These are phyloP conservation scores for Coix lacrymajobi DNA, from an alignment of 176 grass and related monocot genomes.

Conservation along the genomic window DNA sequence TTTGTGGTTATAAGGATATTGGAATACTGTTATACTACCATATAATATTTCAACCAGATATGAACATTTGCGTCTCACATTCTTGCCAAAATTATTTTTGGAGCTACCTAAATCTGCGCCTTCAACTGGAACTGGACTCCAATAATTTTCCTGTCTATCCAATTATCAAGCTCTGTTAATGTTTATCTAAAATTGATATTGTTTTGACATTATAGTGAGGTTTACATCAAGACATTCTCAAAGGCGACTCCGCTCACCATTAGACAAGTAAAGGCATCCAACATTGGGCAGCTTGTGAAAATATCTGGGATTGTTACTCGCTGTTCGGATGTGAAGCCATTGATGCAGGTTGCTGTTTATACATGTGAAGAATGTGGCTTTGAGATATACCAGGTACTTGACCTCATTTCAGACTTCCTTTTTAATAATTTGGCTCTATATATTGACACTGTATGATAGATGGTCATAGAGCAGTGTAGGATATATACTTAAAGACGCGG, in stretches of 20 bases:
- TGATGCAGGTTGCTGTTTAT: slow-evolving; percentile 99
- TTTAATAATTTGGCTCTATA: not conserved
- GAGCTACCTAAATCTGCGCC: not conserved
- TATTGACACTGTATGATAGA: not conserved
- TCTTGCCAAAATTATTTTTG: not conserved
- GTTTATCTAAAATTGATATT: slow-evolving; percentile 1
- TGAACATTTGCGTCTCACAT: not conserved
- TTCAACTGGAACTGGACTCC: not conserved
- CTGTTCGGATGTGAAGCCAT: slow-evolving; percentile 92
- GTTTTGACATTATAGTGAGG: slow-evolving; percentile 63
- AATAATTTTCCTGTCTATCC: not conserved
- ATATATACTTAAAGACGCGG: not conserved
- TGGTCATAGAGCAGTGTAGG: not conserved
- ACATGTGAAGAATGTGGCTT: slow-evolving; percentile 98
- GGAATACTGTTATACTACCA: not conserved
- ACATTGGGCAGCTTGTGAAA: slow-evolving; percentile 99
- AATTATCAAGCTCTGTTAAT: not conserved
- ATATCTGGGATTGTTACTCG: slow-evolving; percentile 97
- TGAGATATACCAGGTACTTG: slow-evolving; percentile 96
- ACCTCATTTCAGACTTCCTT: not conserved
- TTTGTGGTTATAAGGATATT: not conserved
- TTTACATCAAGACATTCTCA: slow-evolving; percentile 88
- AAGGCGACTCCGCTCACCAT: slow-evolving; percentile 74
- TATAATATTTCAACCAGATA: not conserved
- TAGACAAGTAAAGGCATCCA: slow-evolving; percentile 91